Percentiles rank a stretch among this genome's conserved stretches.
Conservation (phyloP, 192 early-diverging fungal genomes). For the Entomortierella beljakovae region DNA sequence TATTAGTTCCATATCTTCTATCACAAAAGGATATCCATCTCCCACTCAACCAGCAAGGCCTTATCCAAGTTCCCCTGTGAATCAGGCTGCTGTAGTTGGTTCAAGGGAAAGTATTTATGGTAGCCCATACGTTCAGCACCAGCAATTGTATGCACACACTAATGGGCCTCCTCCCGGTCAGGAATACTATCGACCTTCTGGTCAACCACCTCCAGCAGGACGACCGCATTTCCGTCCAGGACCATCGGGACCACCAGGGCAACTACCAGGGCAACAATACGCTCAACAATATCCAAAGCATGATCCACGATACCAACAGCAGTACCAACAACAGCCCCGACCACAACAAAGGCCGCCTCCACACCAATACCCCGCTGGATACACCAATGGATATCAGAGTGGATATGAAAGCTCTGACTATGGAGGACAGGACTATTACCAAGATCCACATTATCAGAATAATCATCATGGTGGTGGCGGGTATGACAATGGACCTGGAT, state of each 20-base stretch:
- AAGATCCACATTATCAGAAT: constrained; percentile 29
- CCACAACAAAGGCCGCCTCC: too few species aligned
- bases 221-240: constrained; percentile 25
- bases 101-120: neutral
- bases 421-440: constrained; percentile 32
- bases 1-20: constrained; percentile 22
- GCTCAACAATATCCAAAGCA: constrained; percentile 27
- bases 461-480: constrained; percentile 37
- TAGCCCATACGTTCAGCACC: neutral
- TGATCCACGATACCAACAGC: constrained; percentile 34
- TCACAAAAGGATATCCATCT: constrained; percentile 26
- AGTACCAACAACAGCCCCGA: too few species aligned
- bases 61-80: constrained; percentile 20
- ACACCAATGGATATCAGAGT: constrained; percentile 16
- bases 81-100: too few species aligned
- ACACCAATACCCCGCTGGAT: constrained; percentile 17
- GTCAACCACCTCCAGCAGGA: neutral
- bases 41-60: too few species aligned
- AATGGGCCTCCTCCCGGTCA: neutral
- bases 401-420: constrained; percentile 35
- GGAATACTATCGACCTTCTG: neutral
- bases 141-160: neutral
- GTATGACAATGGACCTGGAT: neutral
- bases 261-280: neutral
- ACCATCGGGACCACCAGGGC: neutral